A percentile compares a stretch with the other conserved stretches of the same genome.
phyloP scores from a whole-genome alignment of 371 early-diverging fungal species.

The Thermomucor indicae-seudaticae region DNA sequence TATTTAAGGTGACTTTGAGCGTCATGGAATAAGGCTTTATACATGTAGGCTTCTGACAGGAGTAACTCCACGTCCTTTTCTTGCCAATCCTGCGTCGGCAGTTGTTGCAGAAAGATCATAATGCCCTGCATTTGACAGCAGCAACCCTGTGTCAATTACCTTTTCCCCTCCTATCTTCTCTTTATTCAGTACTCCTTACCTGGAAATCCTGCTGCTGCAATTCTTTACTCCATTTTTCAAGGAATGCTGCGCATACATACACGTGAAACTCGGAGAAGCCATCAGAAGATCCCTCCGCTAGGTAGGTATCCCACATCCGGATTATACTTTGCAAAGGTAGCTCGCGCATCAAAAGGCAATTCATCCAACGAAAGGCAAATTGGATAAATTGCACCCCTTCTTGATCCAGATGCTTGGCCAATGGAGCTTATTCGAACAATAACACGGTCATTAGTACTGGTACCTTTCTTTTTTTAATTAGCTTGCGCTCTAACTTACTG shows the following conservation, averaged over 20 bases:
- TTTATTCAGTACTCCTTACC: slow-evolving; percentile 28
- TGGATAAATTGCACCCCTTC: slow-evolving; percentile 96
- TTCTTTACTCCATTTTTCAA: slow-evolving; percentile 90
- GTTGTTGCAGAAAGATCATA: slow-evolving; percentile 91
- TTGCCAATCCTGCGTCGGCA: slow-evolving; percentile 86
- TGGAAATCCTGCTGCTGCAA: slow-evolving; percentile 88
- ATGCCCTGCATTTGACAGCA: slow-evolving; percentile 62
- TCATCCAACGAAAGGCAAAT: slow-evolving; percentile 99
- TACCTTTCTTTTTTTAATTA: background rate
- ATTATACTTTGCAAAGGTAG: slow-evolving; percentile 79
- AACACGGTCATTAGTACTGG: background rate
- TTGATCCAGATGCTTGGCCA: slow-evolving; percentile 76
- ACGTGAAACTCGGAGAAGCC: slow-evolving; percentile 95
- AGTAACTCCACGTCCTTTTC: slow-evolving; percentile 91
- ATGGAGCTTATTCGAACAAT: slow-evolving; percentile 50
- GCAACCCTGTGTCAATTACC: slow-evolving; percentile 1
- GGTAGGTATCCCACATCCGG: slow-evolving; percentile 98
- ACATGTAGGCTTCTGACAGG: slow-evolving; percentile 93
- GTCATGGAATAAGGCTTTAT: slow-evolving; percentile 91
- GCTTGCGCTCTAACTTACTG: slow-evolving; percentile 40
- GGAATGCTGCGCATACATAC: slow-evolving; percentile 96
- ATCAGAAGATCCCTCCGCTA: slow-evolving; percentile 82
- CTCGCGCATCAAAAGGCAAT: slow-evolving; percentile 97
- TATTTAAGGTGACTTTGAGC: slow-evolving; percentile 71
- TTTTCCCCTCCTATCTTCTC: background rate